Conservation (phyloP, 345 rosid genomes). For the Melastoma malabathricum region DNA sequence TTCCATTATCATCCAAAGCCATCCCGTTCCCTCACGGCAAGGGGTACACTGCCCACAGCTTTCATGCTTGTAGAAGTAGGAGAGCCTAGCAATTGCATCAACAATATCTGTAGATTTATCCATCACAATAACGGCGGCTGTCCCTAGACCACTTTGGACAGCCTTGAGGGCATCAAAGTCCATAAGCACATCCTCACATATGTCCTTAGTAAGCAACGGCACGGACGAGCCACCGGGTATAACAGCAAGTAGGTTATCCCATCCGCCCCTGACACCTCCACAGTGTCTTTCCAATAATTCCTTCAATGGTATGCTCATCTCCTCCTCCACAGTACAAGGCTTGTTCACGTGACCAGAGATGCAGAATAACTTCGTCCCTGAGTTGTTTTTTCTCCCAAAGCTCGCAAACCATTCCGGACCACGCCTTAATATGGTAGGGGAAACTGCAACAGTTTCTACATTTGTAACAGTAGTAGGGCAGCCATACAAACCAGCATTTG, state of each 20-base stretch:
- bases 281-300: conserved; percentile 92
- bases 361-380: conserved; percentile 80
- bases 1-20: conserved; percentile 99
- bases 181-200: conserved; percentile 89
- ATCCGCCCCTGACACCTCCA: conserved; percentile 93
- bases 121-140: conserved; percentile 98
- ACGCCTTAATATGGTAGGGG: conserved; percentile 90
- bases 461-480: conserved; percentile 95
- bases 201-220: conserved; percentile 71
- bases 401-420: conserved; percentile 99
- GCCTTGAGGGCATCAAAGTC: conserved; percentile 98
- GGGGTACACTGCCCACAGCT: conserved; percentile 99
- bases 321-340: conserved; percentile 95
- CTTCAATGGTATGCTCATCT: conserved; percentile 89
- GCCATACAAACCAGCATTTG: conserved; percentile 92
- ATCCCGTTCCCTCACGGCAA: conserved; percentile 94
- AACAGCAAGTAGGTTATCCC: conserved; percentile 92
- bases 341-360: conserved; percentile 89
- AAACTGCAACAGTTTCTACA: conserved; percentile 94
- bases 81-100: conserved; percentile 94
- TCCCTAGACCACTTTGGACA: conserved; percentile 80
- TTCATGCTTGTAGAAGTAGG: conserved; percentile 97
- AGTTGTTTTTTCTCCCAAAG: conserved; percentile 88
- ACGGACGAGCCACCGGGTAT: conserved; percentile 96
- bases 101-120: conserved; percentile 97